These are phyloP conservation scores for Trichoderma polysporum DNA, from an alignment of 2,329 filamentous ascomycete species.

Conservation along the genomic window DNA sequence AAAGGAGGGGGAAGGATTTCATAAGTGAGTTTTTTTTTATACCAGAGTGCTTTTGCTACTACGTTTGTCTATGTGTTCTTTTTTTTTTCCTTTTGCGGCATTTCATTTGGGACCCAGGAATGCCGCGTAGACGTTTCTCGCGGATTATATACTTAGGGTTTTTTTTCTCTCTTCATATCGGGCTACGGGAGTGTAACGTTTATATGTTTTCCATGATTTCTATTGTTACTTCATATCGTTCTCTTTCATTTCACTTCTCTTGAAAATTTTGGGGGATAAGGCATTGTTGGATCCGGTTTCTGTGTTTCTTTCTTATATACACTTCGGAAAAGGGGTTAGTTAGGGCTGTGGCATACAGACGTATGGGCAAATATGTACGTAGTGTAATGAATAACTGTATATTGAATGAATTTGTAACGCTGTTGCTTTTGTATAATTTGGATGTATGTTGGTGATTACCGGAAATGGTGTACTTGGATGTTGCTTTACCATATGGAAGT, in stretches of 20 bases:
- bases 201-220: background rate
- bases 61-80: background rate
- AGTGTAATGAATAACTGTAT: constrained; percentile 15
- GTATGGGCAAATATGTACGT: constrained; percentile 3
- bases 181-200: background rate
- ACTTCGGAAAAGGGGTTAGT: constrained; percentile 5
- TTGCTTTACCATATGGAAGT: background rate
- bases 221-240: background rate
- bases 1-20: background rate
- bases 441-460: background rate
- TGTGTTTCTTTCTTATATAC: background rate
- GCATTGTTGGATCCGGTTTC: background rate
- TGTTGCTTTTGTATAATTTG: background rate
- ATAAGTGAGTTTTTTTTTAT: constrained; percentile 20
- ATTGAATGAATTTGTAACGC: background rate
- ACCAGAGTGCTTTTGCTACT: constrained; percentile 20
- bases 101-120: background rate
- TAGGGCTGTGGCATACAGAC: background rate
- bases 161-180: background rate
- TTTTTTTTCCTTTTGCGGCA: background rate
- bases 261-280: background rate
- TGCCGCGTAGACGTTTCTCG: background rate
- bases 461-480: background rate
- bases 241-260: background rate
- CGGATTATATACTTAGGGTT: background rate